A percentile compares a stretch with the other conserved stretches of the same genome.
phyloP scores from a whole-genome alignment of 176 grass and related monocot species.

The Otatea glauca region DNA sequence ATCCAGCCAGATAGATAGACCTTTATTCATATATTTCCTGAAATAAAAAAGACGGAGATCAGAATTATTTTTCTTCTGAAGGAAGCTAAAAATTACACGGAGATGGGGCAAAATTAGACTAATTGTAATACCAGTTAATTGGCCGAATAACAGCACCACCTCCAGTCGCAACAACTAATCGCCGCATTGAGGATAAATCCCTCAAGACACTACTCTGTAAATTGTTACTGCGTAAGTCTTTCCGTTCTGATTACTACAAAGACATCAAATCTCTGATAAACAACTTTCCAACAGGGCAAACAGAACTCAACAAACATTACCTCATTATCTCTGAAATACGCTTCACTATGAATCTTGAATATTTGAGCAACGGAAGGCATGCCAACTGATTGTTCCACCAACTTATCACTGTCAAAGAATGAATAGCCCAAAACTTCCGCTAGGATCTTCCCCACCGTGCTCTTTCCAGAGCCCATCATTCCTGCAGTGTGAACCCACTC shows the following conservation, averaged over 20 bases:
- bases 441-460: slow-evolving; percentile 85
- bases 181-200: slow-evolving; percentile 76
- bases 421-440: slow-evolving; percentile 87
- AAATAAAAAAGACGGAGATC: slow-evolving; percentile 11
- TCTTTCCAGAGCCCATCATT: slow-evolving; percentile 98
- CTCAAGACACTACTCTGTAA: slow-evolving; percentile 71
- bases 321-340: slow-evolving; percentile 86
- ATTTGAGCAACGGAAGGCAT: slow-evolving; percentile 88
- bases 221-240: slow-evolving; percentile 13
- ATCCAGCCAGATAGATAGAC: slow-evolving; percentile 88
- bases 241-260: not conserved
- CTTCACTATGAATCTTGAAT: slow-evolving; percentile 83
- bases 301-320: slow-evolving; percentile 23
- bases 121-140: slow-evolving; percentile 59
- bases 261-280: not conserved
- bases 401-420: slow-evolving; percentile 92
- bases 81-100: not conserved
- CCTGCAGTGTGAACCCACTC: slow-evolving; percentile 47
- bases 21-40: slow-evolving; percentile 89
- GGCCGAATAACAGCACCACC: slow-evolving; percentile 80
- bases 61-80: slow-evolving; percentile 27
- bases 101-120: not conserved
- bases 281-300: not conserved
- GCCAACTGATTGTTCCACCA: slow-evolving; percentile 82
- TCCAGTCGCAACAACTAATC: slow-evolving; percentile 82